phyloP scores from a whole-genome alignment of 345 rosid species.

The Rhodamnia rubescens region DNA sequence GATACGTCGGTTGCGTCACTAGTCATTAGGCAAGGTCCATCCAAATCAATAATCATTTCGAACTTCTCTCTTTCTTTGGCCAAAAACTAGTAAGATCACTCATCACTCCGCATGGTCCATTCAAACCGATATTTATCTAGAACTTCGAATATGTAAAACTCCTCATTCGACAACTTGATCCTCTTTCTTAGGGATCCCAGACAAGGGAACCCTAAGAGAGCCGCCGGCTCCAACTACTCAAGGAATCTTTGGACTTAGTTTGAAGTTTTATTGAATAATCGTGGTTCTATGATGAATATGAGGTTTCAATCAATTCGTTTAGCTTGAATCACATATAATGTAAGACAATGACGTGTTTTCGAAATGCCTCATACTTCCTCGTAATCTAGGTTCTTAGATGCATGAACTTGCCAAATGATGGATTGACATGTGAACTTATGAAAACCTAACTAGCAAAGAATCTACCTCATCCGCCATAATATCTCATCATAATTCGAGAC shows the following conservation, averaged over 20 bases:
- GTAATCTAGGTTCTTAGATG: background rate
- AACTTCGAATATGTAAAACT: background rate
- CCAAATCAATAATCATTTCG: background rate
- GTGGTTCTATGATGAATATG: no score
- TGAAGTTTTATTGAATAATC: no score
- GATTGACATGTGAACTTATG: background rate
- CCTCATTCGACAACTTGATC: accelerated
- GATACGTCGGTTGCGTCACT: background rate
- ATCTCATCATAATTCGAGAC: background rate
- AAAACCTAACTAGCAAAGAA: background rate
- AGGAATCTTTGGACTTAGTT: no score
- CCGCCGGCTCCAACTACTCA: no score
- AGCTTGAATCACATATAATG: background rate
- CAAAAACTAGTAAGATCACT: background rate
- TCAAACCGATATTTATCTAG: background rate
- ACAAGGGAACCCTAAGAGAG: no score
- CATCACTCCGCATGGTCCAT: background rate
- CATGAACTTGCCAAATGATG: background rate
- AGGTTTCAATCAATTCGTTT: no score
- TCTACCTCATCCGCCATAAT: background rate
- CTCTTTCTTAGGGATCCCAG: no score
- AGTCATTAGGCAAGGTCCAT: background rate
- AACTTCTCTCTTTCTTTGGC: background rate
- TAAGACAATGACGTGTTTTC: background rate
- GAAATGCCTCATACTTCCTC: background rate